A percentile compares a stretch with the other conserved stretches of the same genome.
Conservation (phyloP, 768 basidiomycete genomes). For the Gloeopeniophorella convolvens region DNA sequence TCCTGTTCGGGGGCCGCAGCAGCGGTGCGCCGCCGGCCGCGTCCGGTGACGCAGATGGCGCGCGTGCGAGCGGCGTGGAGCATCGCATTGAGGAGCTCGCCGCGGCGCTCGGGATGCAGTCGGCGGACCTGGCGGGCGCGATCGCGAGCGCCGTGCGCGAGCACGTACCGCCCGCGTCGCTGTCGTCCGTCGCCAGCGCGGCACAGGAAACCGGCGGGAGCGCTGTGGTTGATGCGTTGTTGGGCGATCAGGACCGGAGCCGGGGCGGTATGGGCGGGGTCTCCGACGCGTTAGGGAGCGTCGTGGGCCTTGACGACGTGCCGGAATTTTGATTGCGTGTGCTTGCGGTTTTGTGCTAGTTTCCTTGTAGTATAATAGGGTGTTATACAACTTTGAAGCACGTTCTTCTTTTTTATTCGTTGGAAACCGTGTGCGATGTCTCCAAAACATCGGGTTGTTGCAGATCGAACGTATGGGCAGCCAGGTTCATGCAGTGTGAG, state of each 20-base stretch:
- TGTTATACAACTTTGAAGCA: too few relatives aligned
- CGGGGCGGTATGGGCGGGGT: neutral
- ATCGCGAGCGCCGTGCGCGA: conserved; percentile 54
- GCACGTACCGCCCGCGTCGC: conserved; percentile 52
- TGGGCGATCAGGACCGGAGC: neutral
- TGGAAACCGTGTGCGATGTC: too few relatives aligned
- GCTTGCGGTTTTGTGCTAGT: too few relatives aligned
- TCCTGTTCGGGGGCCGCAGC: neutral
- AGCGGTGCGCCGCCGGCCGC: neutral
- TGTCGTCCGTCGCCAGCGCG: conserved; percentile 42
- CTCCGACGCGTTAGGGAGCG: neutral
- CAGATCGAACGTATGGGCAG: too few relatives aligned
- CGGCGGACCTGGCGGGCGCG: conserved; percentile 54
- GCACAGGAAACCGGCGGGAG: conserved; percentile 38
- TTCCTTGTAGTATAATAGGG: too few relatives aligned
- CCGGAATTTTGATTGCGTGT: neutral
- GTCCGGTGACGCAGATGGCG: neutral
- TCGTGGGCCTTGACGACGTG: neutral
- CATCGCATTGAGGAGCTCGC: conserved; percentile 54
- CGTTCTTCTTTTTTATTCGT: too few relatives aligned
- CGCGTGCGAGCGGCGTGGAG: conserved; percentile 34
- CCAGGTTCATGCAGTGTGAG: too few relatives aligned
- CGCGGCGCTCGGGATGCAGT: conserved; percentile 52
- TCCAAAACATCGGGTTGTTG: too few relatives aligned
- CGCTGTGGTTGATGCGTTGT: conserved; percentile 1